Conservation (phyloP, 2,329 filamentous ascomycete genomes). For the Lachnellula willkommii region DNA sequence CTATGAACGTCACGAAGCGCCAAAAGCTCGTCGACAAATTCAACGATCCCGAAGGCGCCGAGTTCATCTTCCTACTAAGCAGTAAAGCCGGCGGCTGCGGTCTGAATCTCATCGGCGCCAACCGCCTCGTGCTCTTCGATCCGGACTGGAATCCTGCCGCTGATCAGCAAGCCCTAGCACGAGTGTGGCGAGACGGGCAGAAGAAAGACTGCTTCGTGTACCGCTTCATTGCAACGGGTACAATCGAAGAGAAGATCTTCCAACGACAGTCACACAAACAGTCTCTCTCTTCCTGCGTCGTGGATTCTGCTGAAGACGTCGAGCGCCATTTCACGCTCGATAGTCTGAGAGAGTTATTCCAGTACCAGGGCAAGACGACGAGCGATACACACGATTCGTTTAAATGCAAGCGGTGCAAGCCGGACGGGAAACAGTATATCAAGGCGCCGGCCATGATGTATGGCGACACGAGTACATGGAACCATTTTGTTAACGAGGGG, state of each 20-base stretch:
- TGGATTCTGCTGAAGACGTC: constrained; percentile 93
- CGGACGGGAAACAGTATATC: constrained; percentile 78
- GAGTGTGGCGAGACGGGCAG: constrained; percentile 97
- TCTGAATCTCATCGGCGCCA: constrained; percentile 90
- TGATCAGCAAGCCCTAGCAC: constrained; percentile 92
- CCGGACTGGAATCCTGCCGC: constrained; percentile 98
- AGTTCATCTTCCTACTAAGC: constrained; percentile 93
- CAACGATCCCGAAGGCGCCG: constrained; percentile 83
- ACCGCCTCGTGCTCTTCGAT: constrained; percentile 91
- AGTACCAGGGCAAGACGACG: constrained; percentile 76
- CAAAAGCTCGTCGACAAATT: constrained; percentile 97
- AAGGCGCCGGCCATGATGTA: constrained; percentile 95
- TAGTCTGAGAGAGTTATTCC: constrained; percentile 85
- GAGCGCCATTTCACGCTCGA: constrained; percentile 94
- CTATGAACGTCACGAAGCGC: constrained; percentile 95
- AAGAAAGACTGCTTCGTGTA: constrained; percentile 99
- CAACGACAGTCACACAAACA: constrained; percentile 98
- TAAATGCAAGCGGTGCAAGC: constrained; percentile 92
- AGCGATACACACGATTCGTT: constrained; percentile 98
- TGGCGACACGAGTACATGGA: constrained; percentile 98
- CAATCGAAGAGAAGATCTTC: constrained; percentile 99
- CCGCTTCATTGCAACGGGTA: constrained; percentile 96
- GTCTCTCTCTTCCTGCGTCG: constrained; percentile 89
- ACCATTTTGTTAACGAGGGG: constrained; percentile 83
- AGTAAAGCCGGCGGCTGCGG: constrained; percentile 96